Evolutionary conservation across 2,329 filamentous ascomycete species (phyloP), one percentile per base, ranked within the genome.

Genomic region (Pseudogymnoascus sp.): DNA sequence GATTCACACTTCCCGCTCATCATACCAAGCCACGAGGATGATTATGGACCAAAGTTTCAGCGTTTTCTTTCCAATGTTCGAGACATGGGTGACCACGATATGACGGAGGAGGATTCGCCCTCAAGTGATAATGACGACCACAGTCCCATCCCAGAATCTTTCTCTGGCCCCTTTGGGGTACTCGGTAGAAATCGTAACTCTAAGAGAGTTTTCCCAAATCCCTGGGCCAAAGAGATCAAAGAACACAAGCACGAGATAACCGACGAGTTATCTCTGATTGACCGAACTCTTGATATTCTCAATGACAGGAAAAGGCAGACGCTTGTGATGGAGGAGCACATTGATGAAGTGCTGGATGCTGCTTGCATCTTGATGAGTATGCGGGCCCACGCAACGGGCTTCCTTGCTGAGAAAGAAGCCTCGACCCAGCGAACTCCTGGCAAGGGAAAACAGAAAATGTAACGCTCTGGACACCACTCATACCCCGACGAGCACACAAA

Each of bases 341-440:
- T 33, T 2, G 45, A 52, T 12, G 45, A 52, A 30, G 45, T 6
- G 7, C 26, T 52, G 26, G 26, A 52, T 13, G 26, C 26, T 52
- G 45, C 45, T 18, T 52, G 45, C 10, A 52, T 52, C 45, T 52
- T 52, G 45, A 52, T 52, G 45, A 52, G 5, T 15, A 52, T 52
- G 45, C 26, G 26, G 8, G 8, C 45, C 26, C 26, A 52, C 33
- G 9, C 26, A 30, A 52, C 26, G n/a, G 45, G 26, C 26, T 33
- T 30, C 13, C 45, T 26, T 3, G 15, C 2, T 30, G 26, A 52
- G 19, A 18, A n/a, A 9, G 41, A 48, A 48, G 28, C 13, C 13
- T 48, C 21, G 21, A 8, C 6, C 3, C 21, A 23, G 19, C 19
- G 13, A 23, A 23, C 23, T 7, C 12, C 19, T 45, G 39, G 19